Percentiles rank a stretch among this genome's conserved stretches.
Evolutionary conservation across 495 filamentous ascomycete genomes (phyloP).

Genomic region (Tuber melanosporum): DNA sequence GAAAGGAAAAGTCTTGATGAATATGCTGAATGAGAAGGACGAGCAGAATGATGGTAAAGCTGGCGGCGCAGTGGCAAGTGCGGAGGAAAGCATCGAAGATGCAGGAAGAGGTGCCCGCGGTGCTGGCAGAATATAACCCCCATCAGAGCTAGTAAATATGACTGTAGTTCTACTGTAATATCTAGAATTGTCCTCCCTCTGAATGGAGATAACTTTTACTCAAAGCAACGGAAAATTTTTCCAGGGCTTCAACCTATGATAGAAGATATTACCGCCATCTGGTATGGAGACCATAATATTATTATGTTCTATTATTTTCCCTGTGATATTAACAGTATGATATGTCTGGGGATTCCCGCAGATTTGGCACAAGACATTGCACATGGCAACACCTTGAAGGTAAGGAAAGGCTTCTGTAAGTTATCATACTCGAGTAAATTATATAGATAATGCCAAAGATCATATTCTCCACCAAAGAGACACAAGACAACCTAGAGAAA

Average conservation of each 20-base stretch:
- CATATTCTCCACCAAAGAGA: not conserved
- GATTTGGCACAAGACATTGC: not conserved
- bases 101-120: slow-evolving; percentile 29
- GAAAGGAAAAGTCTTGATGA: slow-evolving; percentile 37
- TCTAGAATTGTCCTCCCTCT: not conserved
- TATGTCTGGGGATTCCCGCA: not conserved
- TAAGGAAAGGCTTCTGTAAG: not conserved
- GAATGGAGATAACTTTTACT: not conserved
- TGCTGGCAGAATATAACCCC: slow-evolving; percentile 11
- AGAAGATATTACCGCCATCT: not conserved
- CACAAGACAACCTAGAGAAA: not conserved
- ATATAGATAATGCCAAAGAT: not conserved
- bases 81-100: slow-evolving; percentile 38
- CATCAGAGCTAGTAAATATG: not conserved
- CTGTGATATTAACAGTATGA: not conserved
- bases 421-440: not conserved
- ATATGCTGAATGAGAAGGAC: slow-evolving; percentile 41
- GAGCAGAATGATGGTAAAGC: slow-evolving; percentile 9
- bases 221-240: not conserved
- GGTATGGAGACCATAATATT: not conserved
- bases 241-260: not conserved
- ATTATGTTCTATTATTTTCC: too few relatives aligned
- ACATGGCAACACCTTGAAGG: not conserved
- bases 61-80: slow-evolving; percentile 5
- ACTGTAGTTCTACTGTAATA: not conserved